Evolutionary conservation across 306 rosid genomes (phyloP).

Genomic region (Datisca glomerata): DNA sequence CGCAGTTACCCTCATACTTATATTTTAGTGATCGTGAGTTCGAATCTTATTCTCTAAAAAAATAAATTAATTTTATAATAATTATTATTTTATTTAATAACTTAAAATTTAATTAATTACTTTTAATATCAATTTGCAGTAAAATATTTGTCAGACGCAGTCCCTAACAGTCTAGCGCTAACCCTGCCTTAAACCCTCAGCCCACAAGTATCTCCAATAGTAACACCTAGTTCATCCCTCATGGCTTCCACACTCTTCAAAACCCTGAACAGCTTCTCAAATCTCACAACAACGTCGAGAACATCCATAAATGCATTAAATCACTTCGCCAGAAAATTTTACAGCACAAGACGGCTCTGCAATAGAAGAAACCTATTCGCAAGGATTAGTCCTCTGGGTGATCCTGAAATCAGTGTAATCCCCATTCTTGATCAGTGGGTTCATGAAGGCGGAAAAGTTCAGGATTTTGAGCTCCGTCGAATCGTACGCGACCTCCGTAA

Average conservation of each 20-base stretch:
- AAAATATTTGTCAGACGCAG: too few relatives aligned
- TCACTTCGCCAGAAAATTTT: conserved; percentile 11
- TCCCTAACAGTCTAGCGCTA: too few relatives aligned
- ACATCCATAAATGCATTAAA: background rate
- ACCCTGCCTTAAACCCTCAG: too few relatives aligned
- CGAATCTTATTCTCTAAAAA: too few relatives aligned
- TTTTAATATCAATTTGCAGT: too few relatives aligned
- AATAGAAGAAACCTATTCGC: conserved; percentile 28
- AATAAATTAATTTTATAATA: too few relatives aligned
- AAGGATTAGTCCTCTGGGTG: conserved; percentile 47
- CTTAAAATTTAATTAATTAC: too few relatives aligned
- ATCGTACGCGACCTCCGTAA: conserved; percentile 37
- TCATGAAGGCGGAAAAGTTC: conserved; percentile 24
- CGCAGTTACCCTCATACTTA: too few relatives aligned
- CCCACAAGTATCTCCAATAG: too few relatives aligned
- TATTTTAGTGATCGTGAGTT: too few relatives aligned
- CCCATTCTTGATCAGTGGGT: conserved; percentile 56
- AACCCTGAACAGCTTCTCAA: conserved; percentile 14
- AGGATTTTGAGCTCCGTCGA: conserved; percentile 12
- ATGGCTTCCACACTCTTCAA: conserved; percentile 12
- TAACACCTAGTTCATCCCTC: too few relatives aligned
- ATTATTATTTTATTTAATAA: too few relatives aligned
- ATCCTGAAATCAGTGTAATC: conserved; percentile 38
- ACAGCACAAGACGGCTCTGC: conserved; percentile 12
- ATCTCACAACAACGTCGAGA: conserved; percentile 5